phyloP scores from a whole-genome alignment of 495 filamentous ascomycete genomes.

The Pseudevernia furfuracea region DNA sequence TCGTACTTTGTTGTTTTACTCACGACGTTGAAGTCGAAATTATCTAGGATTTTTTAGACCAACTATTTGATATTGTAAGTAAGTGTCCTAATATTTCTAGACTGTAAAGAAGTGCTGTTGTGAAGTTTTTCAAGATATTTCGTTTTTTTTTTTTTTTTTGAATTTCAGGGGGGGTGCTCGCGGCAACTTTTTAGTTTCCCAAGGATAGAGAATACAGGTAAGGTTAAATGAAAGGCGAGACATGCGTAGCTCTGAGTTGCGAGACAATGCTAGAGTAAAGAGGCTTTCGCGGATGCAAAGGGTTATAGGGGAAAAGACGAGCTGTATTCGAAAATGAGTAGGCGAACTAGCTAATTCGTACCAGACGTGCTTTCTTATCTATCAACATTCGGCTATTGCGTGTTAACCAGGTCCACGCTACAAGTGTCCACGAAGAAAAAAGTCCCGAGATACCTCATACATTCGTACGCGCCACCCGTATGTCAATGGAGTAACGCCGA shows the following conservation, averaged over 20 bases:
- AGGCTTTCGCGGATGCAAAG: neutral
- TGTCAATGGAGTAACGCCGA: neutral
- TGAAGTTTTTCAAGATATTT: no score
- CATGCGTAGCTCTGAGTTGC: neutral
- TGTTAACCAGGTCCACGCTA: slow-evolving; percentile 3
- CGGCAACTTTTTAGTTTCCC: no score
- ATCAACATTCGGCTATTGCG: neutral
- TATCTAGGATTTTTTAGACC: no score
- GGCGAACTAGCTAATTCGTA: slow-evolving; percentile 1
- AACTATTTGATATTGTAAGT: no score
- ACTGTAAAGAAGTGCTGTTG: no score
- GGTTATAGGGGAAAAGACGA: neutral
- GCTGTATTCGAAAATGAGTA: neutral
- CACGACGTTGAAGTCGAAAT: no score
- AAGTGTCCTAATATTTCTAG: no score
- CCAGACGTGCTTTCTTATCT: neutral
- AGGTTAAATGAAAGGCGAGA: neutral
- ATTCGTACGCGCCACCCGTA: neutral
- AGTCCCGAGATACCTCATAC: neutral
- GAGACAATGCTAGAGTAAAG: neutral
- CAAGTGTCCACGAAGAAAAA: neutral
- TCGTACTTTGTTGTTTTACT: no score
- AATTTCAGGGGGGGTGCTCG: no score
- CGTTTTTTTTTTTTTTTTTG: no score
- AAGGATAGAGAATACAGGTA: neutral